These are phyloP conservation scores for Colletotrichum higginsianum DNA, from an alignment of 2,329 filamentous ascomycete genomes.

Conservation along the genomic window DNA sequence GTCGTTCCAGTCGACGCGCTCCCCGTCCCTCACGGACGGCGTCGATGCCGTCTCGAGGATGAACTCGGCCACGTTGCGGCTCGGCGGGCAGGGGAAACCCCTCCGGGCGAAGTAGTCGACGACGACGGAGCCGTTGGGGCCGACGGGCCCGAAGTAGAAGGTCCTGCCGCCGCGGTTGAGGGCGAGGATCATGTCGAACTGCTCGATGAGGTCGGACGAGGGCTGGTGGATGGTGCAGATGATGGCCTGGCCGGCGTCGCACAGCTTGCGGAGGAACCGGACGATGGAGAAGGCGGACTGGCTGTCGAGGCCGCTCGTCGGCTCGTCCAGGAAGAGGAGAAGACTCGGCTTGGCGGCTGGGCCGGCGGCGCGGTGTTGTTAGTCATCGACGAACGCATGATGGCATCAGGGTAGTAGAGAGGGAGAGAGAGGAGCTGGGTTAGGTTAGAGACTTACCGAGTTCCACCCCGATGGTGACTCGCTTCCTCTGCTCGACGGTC, in stretches of 20 bases:
- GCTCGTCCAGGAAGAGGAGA: conserved; percentile 78
- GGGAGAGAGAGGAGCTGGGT: too few relatives aligned
- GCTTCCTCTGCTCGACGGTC: conserved; percentile 71
- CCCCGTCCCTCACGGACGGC: conserved; percentile 53
- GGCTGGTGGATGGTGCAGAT: conserved; percentile 77
- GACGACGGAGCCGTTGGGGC: conserved; percentile 75
- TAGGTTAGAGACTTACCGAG: conserved; percentile 55
- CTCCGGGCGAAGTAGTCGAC: conserved; percentile 71
- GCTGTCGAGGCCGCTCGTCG: conserved; percentile 65
- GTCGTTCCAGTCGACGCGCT: conserved; percentile 78
- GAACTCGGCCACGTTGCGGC: conserved; percentile 65
- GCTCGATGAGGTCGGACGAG: conserved; percentile 70
- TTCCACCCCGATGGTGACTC: conserved; percentile 79
- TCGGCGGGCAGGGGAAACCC: conserved; percentile 75
- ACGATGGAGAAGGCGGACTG: conserved; percentile 57
- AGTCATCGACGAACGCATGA: not conserved
- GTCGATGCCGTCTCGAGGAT: conserved; percentile 61
- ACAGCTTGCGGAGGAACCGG: conserved; percentile 61
- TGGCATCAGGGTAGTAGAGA: too few relatives aligned
- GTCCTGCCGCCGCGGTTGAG: conserved; percentile 79
- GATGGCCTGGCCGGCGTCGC: conserved; percentile 75
- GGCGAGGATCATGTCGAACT: conserved; percentile 82
- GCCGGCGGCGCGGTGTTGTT: not conserved
- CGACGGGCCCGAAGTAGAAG: conserved; percentile 82
- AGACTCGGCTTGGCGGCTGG: conserved; percentile 73